Evolutionary conservation across 192 early-diverging fungal species (phyloP), one percentile per base, ranked within the genome.

Genomic region (Podila epigama): DNA sequence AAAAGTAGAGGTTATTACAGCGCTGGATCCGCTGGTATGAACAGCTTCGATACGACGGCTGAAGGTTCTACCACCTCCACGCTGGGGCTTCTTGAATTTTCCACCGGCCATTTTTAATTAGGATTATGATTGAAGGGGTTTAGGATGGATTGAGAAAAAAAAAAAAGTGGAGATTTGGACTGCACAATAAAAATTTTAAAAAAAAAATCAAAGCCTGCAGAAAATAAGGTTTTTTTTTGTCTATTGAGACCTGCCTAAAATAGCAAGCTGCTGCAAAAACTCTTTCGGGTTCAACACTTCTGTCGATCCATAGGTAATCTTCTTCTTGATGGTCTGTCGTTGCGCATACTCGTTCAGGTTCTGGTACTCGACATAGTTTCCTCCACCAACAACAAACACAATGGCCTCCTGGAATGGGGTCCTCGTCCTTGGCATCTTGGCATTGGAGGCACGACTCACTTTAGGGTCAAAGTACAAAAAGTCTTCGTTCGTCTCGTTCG

Each of bases 341-440:
- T 89, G 84, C 5, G 94, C 91, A 81, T 90, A 92, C 82, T 98
- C 97, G 81, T 90, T 87, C 70, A 98, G 68, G 81, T 98, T 98
- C 67, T 97, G 95, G 79, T 96, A 96, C 84, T 99, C 98, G 55
- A 96, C 83, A 82, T 98, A 99, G 77, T 98, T 98, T 28, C 98
- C 98, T 37, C 98, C 98, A 29, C 98, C 98, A 41, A 98, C 88
- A 12, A 96, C 93, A 89, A 99, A 98, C 27, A 99, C 98, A 77
- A 99, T 92, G 5, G 96, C 97, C 58, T 98, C 94, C 59, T 94
- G 90, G 68, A 92, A 95, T 0, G 88, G 82, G 33, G 81, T 78
- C 78, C 68, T 68, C 51, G 72, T 62, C 18, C 69, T 65, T 29
- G 69, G 63, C 79, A 82, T 68, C 37, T 79, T 79, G 59, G 88